phyloP scores from a whole-genome alignment of 1,284 basidiomycete species.

The Fomitopsis palustris region DNA sequence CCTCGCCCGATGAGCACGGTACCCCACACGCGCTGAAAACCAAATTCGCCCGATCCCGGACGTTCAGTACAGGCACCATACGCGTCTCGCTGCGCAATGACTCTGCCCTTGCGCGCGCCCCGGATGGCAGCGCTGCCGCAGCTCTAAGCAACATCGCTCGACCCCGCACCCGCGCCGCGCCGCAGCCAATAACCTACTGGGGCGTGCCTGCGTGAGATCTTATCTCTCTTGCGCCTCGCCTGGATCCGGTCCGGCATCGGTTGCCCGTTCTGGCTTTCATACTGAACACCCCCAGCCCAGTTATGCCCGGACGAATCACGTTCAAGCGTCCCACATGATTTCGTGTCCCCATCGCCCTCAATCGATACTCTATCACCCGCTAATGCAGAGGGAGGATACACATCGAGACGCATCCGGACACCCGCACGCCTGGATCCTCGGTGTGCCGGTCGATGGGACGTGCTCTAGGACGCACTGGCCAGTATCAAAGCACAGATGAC shows the following conservation, averaged over 20 bases:
- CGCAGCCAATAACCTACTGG: background rate
- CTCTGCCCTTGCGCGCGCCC: background rate
- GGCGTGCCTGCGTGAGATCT: background rate
- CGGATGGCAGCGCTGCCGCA: background rate
- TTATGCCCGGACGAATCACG: background rate
- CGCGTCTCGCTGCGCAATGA: background rate
- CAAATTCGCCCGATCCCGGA: constrained; percentile 1
- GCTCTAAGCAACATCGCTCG: background rate
- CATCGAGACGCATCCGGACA: background rate
- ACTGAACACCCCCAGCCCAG: background rate
- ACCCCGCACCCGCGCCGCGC: background rate
- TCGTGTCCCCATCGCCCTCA: constrained; percentile 16
- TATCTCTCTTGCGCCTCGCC: background rate
- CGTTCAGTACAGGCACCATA: background rate
- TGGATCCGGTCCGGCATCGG: background rate
- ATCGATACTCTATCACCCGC: constrained; percentile 3
- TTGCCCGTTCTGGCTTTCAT: constrained; percentile 2
- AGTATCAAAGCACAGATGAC: background rate
- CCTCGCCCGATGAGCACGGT: background rate
- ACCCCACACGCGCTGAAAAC: background rate
- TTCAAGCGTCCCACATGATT: background rate
- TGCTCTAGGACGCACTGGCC: constrained; percentile 1
- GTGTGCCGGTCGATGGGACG: background rate
- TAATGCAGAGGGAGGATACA: background rate
- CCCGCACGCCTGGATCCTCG: background rate